These are phyloP conservation scores for Perilla frutescens DNA, from an alignment of 257 asterid species.

Conservation along the genomic window DNA sequence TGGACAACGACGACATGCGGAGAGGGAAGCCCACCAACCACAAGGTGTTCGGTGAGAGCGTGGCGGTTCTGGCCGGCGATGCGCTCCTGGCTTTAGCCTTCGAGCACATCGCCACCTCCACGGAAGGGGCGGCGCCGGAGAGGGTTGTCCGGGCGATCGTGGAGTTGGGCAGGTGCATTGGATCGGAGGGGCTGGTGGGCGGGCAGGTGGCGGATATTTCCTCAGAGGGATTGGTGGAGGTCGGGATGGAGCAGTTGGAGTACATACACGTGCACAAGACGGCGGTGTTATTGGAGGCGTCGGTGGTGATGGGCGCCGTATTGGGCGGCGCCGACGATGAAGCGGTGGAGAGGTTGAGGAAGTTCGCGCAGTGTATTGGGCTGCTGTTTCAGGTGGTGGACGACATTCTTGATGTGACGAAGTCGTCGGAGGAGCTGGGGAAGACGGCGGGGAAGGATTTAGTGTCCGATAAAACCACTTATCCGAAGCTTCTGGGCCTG, in stretches of 20 bases:
- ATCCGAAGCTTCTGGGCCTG: slow-evolving; percentile 24
- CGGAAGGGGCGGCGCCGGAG: neutral
- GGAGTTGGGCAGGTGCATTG: neutral
- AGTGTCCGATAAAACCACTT: neutral
- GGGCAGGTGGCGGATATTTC: slow-evolving; percentile 9
- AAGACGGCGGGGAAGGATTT: slow-evolving; percentile 20
- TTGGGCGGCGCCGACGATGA: slow-evolving; percentile 59
- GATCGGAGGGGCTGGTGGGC: slow-evolving; percentile 16
- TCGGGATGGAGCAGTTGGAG: slow-evolving; percentile 4
- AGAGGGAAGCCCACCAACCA: slow-evolving; percentile 60
- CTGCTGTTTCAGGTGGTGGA: slow-evolving; percentile 69
- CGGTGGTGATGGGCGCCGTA: slow-evolving; percentile 65
- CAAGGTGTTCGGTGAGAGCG: slow-evolving; percentile 15
- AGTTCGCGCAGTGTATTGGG: slow-evolving; percentile 46
- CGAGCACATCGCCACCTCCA: slow-evolving; percentile 25
- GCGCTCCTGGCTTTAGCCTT: slow-evolving; percentile 17
- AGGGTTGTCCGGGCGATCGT: neutral
- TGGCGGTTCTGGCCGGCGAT: slow-evolving; percentile 19
- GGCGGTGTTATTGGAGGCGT: slow-evolving; percentile 59
- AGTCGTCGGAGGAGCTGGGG: slow-evolving; percentile 14
- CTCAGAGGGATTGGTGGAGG: neutral
- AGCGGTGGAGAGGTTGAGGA: slow-evolving; percentile 28
- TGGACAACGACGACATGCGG: slow-evolving; percentile 69
- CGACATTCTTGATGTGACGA: slow-evolving; percentile 1
- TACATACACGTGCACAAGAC: slow-evolving; percentile 49